Percentiles rank a stretch among this genome's conserved stretches.
These are phyloP conservation scores for Colletotrichum sp. DNA, from an alignment of 2,329 filamentous ascomycete species.

Conservation along the genomic window DNA sequence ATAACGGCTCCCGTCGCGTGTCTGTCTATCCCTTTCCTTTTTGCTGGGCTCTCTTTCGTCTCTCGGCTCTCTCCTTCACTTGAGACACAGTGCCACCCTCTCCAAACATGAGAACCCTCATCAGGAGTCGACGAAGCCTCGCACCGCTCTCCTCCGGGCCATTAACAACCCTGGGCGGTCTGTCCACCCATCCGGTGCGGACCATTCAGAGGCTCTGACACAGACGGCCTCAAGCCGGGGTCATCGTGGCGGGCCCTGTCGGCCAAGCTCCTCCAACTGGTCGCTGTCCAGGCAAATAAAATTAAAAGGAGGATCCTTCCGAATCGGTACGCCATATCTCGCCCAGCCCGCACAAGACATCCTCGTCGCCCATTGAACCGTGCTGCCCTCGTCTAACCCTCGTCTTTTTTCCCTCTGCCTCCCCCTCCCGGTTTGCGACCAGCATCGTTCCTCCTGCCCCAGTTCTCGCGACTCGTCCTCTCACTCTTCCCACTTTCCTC, in stretches of 20 bases:
- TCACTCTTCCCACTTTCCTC: conserved; percentile 6
- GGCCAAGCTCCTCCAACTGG: conserved; percentile 1
- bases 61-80: not conserved
- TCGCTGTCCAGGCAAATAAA: conserved; percentile 9
- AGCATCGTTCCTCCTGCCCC: not conserved
- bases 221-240: not conserved
- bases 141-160: not conserved
- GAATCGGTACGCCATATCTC: conserved; percentile 9
- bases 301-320: conserved; percentile 22
- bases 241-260: conserved; percentile 8
- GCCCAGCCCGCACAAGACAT: not conserved
- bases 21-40: not conserved
- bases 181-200: not conserved
- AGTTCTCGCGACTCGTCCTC: conserved; percentile 6
- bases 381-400: not conserved
- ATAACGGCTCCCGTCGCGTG: not conserved
- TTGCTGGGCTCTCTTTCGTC: not conserved
- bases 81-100: conserved; percentile 15
- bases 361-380: not conserved
- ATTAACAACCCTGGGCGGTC: not conserved
- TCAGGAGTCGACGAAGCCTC: not conserved
- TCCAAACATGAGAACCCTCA: conserved; percentile 3
- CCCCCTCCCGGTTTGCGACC: not conserved
- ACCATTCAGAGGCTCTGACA: not conserved
- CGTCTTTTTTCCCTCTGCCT: not conserved